These are phyloP conservation scores for Colletotrichum tabaci DNA, from an alignment of 2,329 filamentous ascomycete species.

Conservation along the genomic window DNA sequence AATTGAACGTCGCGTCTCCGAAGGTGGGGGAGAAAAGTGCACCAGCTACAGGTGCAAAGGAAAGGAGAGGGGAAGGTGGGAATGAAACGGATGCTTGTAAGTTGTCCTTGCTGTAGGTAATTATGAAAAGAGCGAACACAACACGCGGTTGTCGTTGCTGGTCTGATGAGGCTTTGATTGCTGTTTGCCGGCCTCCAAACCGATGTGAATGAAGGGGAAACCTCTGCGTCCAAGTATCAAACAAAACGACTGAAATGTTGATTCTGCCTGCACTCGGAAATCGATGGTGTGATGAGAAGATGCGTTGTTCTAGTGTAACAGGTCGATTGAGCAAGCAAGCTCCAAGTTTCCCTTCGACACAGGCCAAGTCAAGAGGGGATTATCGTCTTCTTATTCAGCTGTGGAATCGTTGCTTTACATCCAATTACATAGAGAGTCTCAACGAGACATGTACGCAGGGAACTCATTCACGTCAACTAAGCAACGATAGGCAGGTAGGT, in stretches of 20 bases:
- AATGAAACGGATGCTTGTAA: not conserved
- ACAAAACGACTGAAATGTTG: not conserved
- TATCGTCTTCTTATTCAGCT: slow-evolving; percentile 27
- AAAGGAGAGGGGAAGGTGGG: slow-evolving; percentile 24
- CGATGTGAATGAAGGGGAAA: not conserved
- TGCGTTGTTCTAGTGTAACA: not conserved
- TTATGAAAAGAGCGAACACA: not conserved
- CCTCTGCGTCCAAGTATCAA: not conserved
- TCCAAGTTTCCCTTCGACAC: not conserved
- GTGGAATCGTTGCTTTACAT: not conserved
- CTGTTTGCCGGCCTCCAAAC: not conserved
- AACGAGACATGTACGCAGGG: not conserved
- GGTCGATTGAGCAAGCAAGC: not conserved
- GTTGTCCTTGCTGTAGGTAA: not conserved
- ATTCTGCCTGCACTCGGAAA: not conserved
- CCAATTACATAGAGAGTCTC: slow-evolving; percentile 2
- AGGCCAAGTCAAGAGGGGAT: not conserved
- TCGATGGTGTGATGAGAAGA: not conserved
- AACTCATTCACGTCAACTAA: slow-evolving; percentile 20
- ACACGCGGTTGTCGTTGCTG: too few species aligned
- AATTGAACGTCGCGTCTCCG: slow-evolving; percentile 42
- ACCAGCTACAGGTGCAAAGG: slow-evolving; percentile 5
- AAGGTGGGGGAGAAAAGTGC: slow-evolving; percentile 25
- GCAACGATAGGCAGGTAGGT: slow-evolving; percentile 22
- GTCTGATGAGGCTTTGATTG: not conserved